Conservation (phyloP, 192 early-diverging fungal species). For the Lobosporangium transversale region DNA sequence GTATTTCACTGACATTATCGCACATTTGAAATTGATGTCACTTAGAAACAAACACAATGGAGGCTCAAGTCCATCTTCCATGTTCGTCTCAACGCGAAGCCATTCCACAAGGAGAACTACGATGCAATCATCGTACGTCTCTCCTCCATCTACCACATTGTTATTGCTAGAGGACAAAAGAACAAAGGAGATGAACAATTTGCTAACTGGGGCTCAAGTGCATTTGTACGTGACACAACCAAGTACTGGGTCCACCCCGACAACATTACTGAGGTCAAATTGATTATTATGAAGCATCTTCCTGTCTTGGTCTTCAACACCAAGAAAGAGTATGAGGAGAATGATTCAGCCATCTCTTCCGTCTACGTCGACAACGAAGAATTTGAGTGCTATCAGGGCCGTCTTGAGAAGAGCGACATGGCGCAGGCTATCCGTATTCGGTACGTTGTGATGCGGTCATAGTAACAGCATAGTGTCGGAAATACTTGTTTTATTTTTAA, state of each 20-base stretch:
- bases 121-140: slow-evolving; percentile 87
- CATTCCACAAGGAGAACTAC: slow-evolving; percentile 89
- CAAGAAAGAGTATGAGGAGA: slow-evolving; percentile 62
- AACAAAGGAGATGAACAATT: slow-evolving; percentile 28
- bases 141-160: slow-evolving; percentile 77
- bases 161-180: slow-evolving; percentile 39
- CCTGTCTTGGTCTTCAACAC: slow-evolving; percentile 91
- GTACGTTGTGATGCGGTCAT: slow-evolving; percentile 12
- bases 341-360: slow-evolving; percentile 91
- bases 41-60: slow-evolving; percentile 61
- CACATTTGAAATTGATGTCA: neutral
- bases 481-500: no score
- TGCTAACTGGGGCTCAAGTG: slow-evolving; percentile 45
- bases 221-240: slow-evolving; percentile 73
- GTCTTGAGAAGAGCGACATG: slow-evolving; percentile 87
- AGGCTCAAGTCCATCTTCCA: slow-evolving; percentile 83
- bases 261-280: slow-evolving; percentile 94
- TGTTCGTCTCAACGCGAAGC: slow-evolving; percentile 81
- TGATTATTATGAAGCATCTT: slow-evolving; percentile 87
- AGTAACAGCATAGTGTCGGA: no score
- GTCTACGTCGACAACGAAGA: slow-evolving; percentile 93
- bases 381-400: slow-evolving; percentile 89
- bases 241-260: slow-evolving; percentile 98
- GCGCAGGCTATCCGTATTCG: slow-evolving; percentile 92
- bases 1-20: neutral